Percentiles rank a stretch among this genome's conserved stretches.
Conservation (phyloP, 257 asterid species). For the Penstemon davidsonii region DNA sequence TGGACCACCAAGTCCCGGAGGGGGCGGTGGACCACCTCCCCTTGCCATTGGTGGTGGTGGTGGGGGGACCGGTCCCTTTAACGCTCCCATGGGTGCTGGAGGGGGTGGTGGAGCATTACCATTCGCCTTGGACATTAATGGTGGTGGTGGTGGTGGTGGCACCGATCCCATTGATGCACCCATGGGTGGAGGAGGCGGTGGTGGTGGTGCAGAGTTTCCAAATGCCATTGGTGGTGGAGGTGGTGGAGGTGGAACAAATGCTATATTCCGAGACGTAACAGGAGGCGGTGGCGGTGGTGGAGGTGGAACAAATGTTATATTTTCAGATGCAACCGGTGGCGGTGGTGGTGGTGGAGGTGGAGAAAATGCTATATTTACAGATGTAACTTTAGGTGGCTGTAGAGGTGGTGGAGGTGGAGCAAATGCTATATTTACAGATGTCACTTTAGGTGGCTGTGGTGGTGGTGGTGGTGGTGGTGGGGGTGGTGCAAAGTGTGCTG, state of each 20-base stretch:
- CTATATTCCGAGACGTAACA: background rate
- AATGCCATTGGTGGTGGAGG: conserved; percentile 30
- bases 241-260: conserved; percentile 20
- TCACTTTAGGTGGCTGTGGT: conserved; percentile 33
- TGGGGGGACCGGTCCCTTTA: conserved; percentile 37
- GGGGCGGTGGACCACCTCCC: conserved; percentile 39
- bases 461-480: conserved; percentile 32
- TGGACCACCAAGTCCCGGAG: conserved; percentile 53
- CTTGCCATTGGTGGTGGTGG: conserved; percentile 35
- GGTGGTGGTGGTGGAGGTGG: conserved; percentile 43
- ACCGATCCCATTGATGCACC: conserved; percentile 9
- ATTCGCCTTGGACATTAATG: background rate
- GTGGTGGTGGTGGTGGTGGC: conserved; percentile 32
- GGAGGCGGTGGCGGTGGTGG: conserved; percentile 32
- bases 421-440: background rate
- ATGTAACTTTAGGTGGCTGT: background rate
- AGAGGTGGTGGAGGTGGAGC: conserved; percentile 26
- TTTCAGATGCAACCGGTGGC: conserved; percentile 13
- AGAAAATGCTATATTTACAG: conserved; percentile 7
- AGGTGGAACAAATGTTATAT: conserved; percentile 18
- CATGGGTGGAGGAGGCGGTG: conserved; percentile 40
- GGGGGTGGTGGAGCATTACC: conserved; percentile 29
- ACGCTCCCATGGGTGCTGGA: conserved; percentile 44
- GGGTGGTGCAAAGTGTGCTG: conserved; percentile 17
- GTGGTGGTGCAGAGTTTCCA: conserved; percentile 28